Percentiles rank a stretch among this genome's conserved stretches.
Evolutionary conservation across 257 asterid species (phyloP).

Genomic region (Forsythia suspensa): DNA sequence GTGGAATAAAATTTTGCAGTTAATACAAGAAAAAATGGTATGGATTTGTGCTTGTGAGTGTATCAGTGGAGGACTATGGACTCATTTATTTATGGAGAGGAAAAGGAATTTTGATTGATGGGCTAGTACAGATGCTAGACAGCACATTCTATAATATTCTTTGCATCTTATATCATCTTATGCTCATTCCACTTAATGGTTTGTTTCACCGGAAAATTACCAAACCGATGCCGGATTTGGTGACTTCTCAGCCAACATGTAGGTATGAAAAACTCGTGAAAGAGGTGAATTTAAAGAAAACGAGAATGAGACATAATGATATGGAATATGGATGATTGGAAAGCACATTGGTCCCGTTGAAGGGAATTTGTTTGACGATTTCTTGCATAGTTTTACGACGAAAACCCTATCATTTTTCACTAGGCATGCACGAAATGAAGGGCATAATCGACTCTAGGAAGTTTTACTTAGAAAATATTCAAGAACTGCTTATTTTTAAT

Average conservation of each 20-base stretch:
- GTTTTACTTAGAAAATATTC: not conserved
- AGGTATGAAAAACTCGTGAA: slow-evolving; percentile 19
- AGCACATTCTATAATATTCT: slow-evolving; percentile 74
- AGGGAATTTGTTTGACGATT: not conserved
- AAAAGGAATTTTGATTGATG: slow-evolving; percentile 43
- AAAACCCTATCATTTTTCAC: slow-evolving; percentile 11
- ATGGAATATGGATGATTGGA: slow-evolving; percentile 19
- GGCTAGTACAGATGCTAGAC: slow-evolving; percentile 42
- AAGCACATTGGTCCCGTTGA: slow-evolving; percentile 10
- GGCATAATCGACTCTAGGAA: slow-evolving; percentile 24
- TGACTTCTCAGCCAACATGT: slow-evolving; percentile 18
- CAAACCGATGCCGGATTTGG: slow-evolving; percentile 23
- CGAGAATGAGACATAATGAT: slow-evolving; percentile 1
- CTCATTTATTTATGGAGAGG: slow-evolving; percentile 56
- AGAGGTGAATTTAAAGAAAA: slow-evolving; percentile 22
- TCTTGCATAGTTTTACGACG: not conserved
- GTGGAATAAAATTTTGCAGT: not conserved
- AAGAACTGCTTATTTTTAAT: slow-evolving; percentile 18
- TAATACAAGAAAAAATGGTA: not conserved
- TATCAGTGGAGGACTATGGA: slow-evolving; percentile 22
- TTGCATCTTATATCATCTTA: slow-evolving; percentile 45
- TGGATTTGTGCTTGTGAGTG: slow-evolving; percentile 26
- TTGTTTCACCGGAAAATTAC: slow-evolving; percentile 35
- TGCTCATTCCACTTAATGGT: slow-evolving; percentile 66
- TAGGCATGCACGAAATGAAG: slow-evolving; percentile 19